Evolutionary conservation across 257 asterid species (phyloP).

Genomic region (Scutellaria galericulata): DNA sequence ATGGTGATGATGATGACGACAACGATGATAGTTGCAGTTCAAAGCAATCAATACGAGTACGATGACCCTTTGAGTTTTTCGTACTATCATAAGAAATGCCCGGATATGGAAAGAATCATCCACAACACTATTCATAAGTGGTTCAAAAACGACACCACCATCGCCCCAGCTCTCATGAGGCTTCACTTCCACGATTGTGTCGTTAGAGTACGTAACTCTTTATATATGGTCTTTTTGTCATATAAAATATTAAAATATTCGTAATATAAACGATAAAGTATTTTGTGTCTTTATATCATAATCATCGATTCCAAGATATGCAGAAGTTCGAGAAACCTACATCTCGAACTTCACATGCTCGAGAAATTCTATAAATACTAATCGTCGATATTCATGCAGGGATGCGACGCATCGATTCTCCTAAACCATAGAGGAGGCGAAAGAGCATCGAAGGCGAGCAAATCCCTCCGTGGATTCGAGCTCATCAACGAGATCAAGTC

Average conservation of each 20-base stretch:
- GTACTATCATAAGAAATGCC: slow-evolving; percentile 56
- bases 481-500: slow-evolving; percentile 55
- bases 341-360: no score
- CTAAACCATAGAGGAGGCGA: slow-evolving; percentile 59
- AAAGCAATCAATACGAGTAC: slow-evolving; percentile 43
- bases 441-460: slow-evolving; percentile 50
- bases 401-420: slow-evolving; percentile 67
- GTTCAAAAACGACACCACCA: slow-evolving; percentile 56
- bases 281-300: no score
- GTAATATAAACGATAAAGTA: no score
- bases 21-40: slow-evolving; percentile 8
- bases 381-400: slow-evolving; percentile 33
- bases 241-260: no score
- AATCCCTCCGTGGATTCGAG: slow-evolving; percentile 53
- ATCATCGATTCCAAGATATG: no score
- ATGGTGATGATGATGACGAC: slow-evolving; percentile 7
- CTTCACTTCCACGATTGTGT: slow-evolving; percentile 68
- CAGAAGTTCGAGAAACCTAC: no score
- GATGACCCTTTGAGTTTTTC: slow-evolving; percentile 48
- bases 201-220: slow-evolving; percentile 45
- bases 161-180: slow-evolving; percentile 62
- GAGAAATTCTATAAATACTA: no score
- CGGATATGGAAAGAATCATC: slow-evolving; percentile 51
- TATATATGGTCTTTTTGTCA: no score
- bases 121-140: slow-evolving; percentile 44